A percentile compares a stretch with the other conserved stretches of the same genome.
phyloP scores from a whole-genome alignment of 495 filamentous ascomycete species.

The Aspergillus ostianus region DNA sequence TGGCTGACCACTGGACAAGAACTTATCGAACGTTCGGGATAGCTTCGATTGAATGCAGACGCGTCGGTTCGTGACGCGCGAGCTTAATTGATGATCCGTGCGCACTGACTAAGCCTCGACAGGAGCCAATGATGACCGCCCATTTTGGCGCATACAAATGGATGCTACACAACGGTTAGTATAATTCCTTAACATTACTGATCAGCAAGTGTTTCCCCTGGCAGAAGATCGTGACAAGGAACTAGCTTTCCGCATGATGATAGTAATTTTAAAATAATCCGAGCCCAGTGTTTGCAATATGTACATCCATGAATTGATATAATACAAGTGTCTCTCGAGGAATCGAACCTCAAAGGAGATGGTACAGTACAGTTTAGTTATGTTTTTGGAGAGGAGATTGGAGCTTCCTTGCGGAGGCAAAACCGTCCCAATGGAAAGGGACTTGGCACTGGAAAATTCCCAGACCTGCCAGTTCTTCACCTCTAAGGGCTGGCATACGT shows the following conservation, averaged over 20 bases:
- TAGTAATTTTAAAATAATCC: background rate
- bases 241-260: too few species aligned
- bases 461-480: background rate
- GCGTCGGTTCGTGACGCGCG: constrained; percentile 38
- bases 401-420: constrained; percentile 1
- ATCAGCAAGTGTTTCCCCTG: too few species aligned
- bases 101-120: constrained; percentile 13
- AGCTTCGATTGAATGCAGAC: constrained; percentile 23
- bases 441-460: background rate
- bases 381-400: constrained; percentile 7
- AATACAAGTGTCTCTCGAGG: constrained; percentile 4
- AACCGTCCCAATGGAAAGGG: background rate
- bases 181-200: too few species aligned
- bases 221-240: too few species aligned
- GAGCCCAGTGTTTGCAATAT: background rate
- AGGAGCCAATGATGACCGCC: background rate
- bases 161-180: background rate
- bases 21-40: background rate
- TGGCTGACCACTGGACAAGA: background rate
- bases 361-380: constrained; percentile 7
- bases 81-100: constrained; percentile 45
- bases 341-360: constrained; percentile 1
- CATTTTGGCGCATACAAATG: background rate
- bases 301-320: constrained; percentile 11
- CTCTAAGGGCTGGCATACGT: background rate